Evolutionary conservation across 352 stramenopile genomes (phyloP), one percentile per base, ranked within the genome.

Genomic region (Phytophthora ramorum): DNA sequence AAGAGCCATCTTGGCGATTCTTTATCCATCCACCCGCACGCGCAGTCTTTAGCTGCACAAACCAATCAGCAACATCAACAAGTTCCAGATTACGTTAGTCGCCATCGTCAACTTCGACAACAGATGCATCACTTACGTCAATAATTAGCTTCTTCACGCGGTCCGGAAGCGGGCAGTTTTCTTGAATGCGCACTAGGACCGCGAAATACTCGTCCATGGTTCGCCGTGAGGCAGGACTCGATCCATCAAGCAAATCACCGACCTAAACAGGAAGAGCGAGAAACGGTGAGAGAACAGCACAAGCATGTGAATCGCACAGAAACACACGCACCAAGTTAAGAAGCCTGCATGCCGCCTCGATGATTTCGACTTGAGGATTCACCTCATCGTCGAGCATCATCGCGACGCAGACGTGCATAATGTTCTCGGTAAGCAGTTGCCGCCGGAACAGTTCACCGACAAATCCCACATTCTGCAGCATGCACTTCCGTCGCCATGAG

Each of bases 191-290:
- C 34, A 81, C 53, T 7, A 94, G 64, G 12, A 91, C 84, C 28
- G 79, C 74, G 44, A 94, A 92, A 63, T 94, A 94, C 40, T 94
- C 86, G 56, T 94, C 86, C 86, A 92, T 92, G 16, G 81, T 94
- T 73, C 83, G 73, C 34, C 86, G 67, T 20, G 86, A 94, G 16
- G 86, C 86, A n/a, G 86, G 86, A 67, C 84, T 93, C 13, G 85
- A 94, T 7, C 86, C 84, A 48, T 94, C 86, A 26, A 94, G 74
- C 40, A 94, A 64, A 69, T 94, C 86, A 17, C 86, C 86, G 28
- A 94, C 80, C 84, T 93, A 52, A 2, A 63, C n/a, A 26, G 8
- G 16, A 49, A 46, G 6, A 59, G 12, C 20, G 19, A 51, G 17
- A 34, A 34, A 51, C 22, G 10, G 22, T 64, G 34, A 24, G n/a